Conservation (phyloP, 2,329 filamentous ascomycete genomes). For the Aspergillus vadensis region DNA sequence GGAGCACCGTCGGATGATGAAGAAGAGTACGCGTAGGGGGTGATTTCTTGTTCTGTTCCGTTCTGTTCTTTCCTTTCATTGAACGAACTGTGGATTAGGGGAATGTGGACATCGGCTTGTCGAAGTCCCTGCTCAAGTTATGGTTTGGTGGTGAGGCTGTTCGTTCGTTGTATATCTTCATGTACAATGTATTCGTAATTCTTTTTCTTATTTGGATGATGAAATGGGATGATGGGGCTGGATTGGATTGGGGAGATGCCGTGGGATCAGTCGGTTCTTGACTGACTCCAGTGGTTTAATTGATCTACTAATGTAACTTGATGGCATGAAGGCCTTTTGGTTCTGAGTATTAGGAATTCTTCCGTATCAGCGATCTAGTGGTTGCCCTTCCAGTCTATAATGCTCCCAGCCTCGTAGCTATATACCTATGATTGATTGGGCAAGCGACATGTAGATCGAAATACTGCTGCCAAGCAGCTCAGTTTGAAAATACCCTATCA, state of each 20-base stretch:
- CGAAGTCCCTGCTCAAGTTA: too few species aligned
- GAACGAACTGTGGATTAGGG: not conserved
- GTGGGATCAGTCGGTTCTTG: not conserved
- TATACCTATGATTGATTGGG: too few species aligned
- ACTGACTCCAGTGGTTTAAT: not conserved
- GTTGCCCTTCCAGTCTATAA: too few species aligned
- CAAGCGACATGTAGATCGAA: too few species aligned
- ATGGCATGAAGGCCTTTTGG: not conserved
- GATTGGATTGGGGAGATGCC: not conserved
- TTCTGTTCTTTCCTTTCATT: not conserved
- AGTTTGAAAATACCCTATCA: too few species aligned
- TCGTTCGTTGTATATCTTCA: constrained; percentile 23
- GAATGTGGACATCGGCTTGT: constrained; percentile 11
- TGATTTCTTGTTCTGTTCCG: constrained; percentile 27
- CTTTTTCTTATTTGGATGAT: constrained; percentile 9
- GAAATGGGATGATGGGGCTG: not conserved
- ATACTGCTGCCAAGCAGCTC: too few species aligned
- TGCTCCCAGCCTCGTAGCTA: accelerated
- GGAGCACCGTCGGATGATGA: constrained; percentile 64
- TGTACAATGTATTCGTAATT: constrained; percentile 28
- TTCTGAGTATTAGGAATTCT: not conserved
- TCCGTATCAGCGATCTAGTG: too few species aligned
- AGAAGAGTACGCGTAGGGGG: constrained; percentile 61
- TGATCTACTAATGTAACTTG: constrained; percentile 3
- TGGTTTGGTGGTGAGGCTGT: too few species aligned